These are phyloP conservation scores for Coemansia asiatica DNA, from an alignment of 192 early-diverging fungal species.

Conservation along the genomic window DNA sequence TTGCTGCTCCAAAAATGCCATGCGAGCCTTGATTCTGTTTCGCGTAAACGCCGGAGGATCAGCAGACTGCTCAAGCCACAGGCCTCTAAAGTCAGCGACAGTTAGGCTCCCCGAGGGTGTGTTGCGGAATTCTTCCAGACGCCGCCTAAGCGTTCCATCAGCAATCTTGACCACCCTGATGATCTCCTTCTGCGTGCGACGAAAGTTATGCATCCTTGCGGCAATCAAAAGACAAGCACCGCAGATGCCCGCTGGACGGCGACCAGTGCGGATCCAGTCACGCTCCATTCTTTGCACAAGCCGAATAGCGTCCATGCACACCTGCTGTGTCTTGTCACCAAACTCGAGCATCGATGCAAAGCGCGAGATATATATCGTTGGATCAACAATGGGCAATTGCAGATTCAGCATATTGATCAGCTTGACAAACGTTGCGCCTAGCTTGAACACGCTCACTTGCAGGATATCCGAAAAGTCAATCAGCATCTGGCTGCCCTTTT, in stretches of 20 bases:
- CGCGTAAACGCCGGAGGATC: conserved; percentile 84
- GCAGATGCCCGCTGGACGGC: conserved; percentile 92
- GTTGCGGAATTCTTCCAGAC: conserved; percentile 77
- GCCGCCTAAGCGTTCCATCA: conserved; percentile 76
- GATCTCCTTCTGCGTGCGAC: conserved; percentile 79
- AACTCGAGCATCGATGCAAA: conserved; percentile 90
- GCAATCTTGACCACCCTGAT: conserved; percentile 88
- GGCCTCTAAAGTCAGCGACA: conserved; percentile 75
- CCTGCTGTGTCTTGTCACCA: conserved; percentile 78
- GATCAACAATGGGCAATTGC: conserved; percentile 79
- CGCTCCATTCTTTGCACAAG: conserved; percentile 88
- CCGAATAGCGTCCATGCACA: conserved; percentile 75
- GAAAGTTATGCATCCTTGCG: conserved; percentile 87
- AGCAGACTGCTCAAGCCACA: conserved; percentile 78
- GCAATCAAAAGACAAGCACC: conserved; percentile 88
- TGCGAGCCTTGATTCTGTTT: conserved; percentile 49
- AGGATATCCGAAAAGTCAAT: conserved; percentile 94
- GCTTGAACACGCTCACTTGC: conserved; percentile 79
- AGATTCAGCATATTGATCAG: conserved; percentile 68
- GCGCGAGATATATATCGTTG: conserved; percentile 86
- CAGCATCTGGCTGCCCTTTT: conserved; percentile 86
- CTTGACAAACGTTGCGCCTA: conserved; percentile 82
- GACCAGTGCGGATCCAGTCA: conserved; percentile 89
- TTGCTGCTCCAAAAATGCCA: conserved; percentile 37
- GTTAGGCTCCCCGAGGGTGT: conserved; percentile 77